Evolutionary conservation across 1,284 basidiomycete species (phyloP).

Genomic region (Trametes sp.): DNA sequence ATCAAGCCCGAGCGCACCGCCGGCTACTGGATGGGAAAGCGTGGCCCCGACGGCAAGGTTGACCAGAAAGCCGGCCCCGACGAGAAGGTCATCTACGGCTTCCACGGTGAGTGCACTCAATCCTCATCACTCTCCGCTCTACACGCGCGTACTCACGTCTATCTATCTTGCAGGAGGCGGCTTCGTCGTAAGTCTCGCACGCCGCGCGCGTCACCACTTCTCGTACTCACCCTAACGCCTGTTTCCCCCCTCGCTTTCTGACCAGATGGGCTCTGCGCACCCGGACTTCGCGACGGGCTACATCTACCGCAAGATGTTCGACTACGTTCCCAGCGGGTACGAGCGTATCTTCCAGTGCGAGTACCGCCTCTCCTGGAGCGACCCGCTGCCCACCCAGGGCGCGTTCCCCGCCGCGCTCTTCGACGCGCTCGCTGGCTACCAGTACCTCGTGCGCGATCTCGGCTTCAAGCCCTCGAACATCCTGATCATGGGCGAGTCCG

Average conservation of each 20-base stretch:
- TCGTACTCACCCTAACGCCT: not conserved
- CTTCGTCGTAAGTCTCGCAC: slow-evolving; percentile 15
- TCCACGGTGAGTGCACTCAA: slow-evolving; percentile 33
- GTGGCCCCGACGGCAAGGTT: slow-evolving; percentile 21
- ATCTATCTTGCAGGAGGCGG: slow-evolving; percentile 39
- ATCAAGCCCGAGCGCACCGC: slow-evolving; percentile 24
- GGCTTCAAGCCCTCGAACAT: slow-evolving; percentile 56
- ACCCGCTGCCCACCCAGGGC: slow-evolving; percentile 36
- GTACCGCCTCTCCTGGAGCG: slow-evolving; percentile 40
- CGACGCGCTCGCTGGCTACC: slow-evolving; percentile 68
- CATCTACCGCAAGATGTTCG: slow-evolving; percentile 30
- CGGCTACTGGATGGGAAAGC: slow-evolving; percentile 31
- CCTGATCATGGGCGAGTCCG: slow-evolving; percentile 72
- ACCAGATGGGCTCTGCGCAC: slow-evolving; percentile 44
- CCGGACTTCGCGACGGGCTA: slow-evolving; percentile 38
- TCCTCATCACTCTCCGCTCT: slow-evolving; percentile 41
- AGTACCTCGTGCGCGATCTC: slow-evolving; percentile 57
- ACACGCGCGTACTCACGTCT: not conserved
- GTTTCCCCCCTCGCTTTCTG: not conserved
- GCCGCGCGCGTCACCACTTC: slow-evolving; percentile 31
- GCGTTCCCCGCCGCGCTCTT: slow-evolving; percentile 71
- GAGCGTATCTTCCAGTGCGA: slow-evolving; percentile 43
- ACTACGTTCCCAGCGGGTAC: slow-evolving; percentile 31
- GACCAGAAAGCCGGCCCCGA: slow-evolving; percentile 17
- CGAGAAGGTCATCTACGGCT: slow-evolving; percentile 32